A percentile compares a stretch with the other conserved stretches of the same genome.
phyloP scores from a whole-genome alignment of 148 eudicot genomes.

The Rhododendron ferrugineum region DNA sequence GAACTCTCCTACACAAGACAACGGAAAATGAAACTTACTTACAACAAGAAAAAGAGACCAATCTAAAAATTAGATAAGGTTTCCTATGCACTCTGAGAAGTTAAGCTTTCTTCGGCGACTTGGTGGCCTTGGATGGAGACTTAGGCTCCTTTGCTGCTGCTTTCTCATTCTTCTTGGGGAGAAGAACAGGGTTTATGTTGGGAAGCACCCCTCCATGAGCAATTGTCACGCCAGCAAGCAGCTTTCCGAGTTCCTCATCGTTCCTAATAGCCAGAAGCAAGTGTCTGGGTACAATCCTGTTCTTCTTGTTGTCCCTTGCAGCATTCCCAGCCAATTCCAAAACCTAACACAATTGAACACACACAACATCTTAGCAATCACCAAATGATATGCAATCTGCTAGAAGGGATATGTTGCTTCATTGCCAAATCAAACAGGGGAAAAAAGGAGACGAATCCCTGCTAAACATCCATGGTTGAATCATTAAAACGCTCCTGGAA shows the following conservation, averaged over 20 bases:
- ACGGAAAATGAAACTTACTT: background rate
- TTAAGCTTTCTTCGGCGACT: constrained; percentile 34
- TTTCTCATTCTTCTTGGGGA: constrained; percentile 32
- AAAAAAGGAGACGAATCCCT: background rate
- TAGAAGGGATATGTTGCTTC: background rate
- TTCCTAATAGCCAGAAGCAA: constrained; percentile 37
- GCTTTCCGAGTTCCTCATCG: constrained; percentile 39
- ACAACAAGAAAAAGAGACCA: background rate
- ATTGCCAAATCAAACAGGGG: background rate
- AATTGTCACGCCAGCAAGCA: constrained; percentile 39
- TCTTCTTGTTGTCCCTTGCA: constrained; percentile 48
- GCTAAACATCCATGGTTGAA: background rate
- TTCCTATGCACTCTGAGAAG: background rate
- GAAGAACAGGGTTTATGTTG: constrained; percentile 35
- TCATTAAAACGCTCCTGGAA: background rate
- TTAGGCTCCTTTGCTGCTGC: constrained; percentile 23
- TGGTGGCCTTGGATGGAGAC: constrained; percentile 36
- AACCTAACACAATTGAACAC: constrained; percentile 16
- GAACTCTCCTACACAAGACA: background rate
- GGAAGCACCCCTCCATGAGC: constrained; percentile 40
- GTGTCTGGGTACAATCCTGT: constrained; percentile 35
- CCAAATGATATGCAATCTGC: background rate
- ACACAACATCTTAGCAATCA: background rate
- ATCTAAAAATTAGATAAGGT: background rate
- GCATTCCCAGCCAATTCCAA: constrained; percentile 48